Evolutionary conservation across 129 eudicot species (phyloP).

Genomic region (Daucus carota): DNA sequence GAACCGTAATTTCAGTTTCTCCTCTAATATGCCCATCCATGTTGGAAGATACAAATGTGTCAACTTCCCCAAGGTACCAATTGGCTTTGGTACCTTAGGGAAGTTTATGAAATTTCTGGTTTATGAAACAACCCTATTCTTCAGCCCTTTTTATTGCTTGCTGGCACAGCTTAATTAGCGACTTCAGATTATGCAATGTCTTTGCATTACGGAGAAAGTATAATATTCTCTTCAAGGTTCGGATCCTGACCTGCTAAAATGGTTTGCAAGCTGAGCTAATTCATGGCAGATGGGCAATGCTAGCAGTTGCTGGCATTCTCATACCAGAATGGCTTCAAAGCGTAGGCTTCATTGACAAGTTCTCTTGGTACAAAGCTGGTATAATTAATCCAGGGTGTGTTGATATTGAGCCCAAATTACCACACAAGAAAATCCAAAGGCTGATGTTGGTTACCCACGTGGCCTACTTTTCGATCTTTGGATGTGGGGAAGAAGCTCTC

Average conservation of each 20-base stretch:
- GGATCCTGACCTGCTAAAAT: slow-evolving; percentile 72
- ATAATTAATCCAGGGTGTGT: slow-evolving; percentile 75
- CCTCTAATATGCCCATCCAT: no score
- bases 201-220: background rate
- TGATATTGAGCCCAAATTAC: slow-evolving; percentile 66
- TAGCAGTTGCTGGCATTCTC: slow-evolving; percentile 82
- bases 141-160: background rate
- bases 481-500: slow-evolving; percentile 88
- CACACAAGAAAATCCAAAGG: slow-evolving; percentile 50
- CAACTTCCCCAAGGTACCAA: no score
- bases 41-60: no score
- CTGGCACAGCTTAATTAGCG: background rate
- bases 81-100: no score
- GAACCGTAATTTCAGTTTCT: no score
- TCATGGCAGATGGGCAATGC: slow-evolving; percentile 97
- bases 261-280: slow-evolving; percentile 96
- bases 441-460: slow-evolving; percentile 96
- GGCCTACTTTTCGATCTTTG: slow-evolving; percentile 86
- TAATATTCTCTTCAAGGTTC: slow-evolving; percentile 38
- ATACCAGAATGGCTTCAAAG: slow-evolving; percentile 79
- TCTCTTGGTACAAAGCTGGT: slow-evolving; percentile 78
- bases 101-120: no score
- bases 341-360: slow-evolving; percentile 56
- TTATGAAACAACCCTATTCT: background rate
- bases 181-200: background rate